Evolutionary conservation across 805 yeast species (phyloP).

Genomic region (Candida montana): DNA sequence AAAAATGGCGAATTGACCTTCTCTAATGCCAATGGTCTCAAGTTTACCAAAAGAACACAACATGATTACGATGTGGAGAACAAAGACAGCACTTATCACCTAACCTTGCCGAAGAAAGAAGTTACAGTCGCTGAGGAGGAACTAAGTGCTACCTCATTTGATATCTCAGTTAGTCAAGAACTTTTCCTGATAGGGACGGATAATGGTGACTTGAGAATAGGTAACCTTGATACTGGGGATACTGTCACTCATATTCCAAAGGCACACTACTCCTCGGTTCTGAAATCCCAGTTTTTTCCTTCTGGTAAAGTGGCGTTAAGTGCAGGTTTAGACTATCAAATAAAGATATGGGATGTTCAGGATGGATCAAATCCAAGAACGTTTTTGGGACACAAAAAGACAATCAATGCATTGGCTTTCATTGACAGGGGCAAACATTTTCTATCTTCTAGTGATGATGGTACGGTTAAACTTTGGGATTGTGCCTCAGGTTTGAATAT

Average conservation of each 20-base stretch:
- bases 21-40: conserved; percentile 13
- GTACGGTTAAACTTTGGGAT: conserved; percentile 62
- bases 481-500: conserved; percentile 50
- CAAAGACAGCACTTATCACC: conserved; percentile 11
- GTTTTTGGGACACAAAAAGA: conserved; percentile 43
- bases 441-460: conserved; percentile 49
- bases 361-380: conserved; percentile 46
- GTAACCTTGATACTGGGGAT: neutral
- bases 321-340: conserved; percentile 51
- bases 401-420: conserved; percentile 44
- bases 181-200: conserved; percentile 30
- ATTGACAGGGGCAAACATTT: conserved; percentile 67
- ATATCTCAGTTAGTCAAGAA: conserved; percentile 27
- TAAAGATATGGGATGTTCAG: conserved; percentile 55
- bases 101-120: conserved; percentile 10
- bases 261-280: conserved; percentile 50
- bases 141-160: conserved; percentile 26
- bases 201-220: conserved; percentile 29
- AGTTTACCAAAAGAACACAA: conserved; percentile 6
- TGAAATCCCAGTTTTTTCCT: conserved; percentile 49
- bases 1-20: conserved; percentile 8
- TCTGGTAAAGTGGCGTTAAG: conserved; percentile 57
- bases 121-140: neutral
- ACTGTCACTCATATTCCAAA: conserved; percentile 14
- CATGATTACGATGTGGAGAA: conserved; percentile 2